phyloP scores from a whole-genome alignment of 208 protist species.

The Acanthamoeba sp. region DNA sequence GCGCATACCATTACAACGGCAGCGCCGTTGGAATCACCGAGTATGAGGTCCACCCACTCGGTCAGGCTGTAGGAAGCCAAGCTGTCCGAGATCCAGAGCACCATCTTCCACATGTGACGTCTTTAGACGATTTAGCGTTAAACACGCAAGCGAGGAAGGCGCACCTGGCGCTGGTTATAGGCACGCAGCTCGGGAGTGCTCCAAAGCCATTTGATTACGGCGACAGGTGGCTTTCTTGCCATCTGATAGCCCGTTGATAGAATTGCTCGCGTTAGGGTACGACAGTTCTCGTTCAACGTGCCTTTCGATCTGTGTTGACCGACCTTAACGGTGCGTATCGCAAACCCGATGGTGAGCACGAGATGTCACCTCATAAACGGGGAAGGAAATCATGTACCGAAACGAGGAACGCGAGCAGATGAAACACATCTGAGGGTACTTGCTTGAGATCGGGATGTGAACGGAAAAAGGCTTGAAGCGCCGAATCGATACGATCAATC shows the following conservation, averaged over 20 bases:
- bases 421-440: not conserved
- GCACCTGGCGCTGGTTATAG: not conserved
- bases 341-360: too few species aligned
- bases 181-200: not conserved
- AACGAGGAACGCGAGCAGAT: not conserved
- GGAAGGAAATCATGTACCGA: not conserved
- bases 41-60: not conserved
- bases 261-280: not conserved
- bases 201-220: not conserved
- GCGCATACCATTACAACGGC: not conserved
- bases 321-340: too few species aligned
- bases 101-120: too few species aligned
- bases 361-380: too few species aligned
- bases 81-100: not conserved
- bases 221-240: not conserved
- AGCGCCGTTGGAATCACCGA: not conserved
- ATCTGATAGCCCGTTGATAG: not conserved
- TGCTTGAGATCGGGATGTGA: not conserved
- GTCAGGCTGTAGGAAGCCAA: not conserved
- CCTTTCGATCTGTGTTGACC: not conserved
- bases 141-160: too few species aligned
- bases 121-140: too few species aligned
- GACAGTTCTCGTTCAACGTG: not conserved
- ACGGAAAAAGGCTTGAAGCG: not conserved
- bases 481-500: not conserved